These are phyloP conservation scores for Diutina rugosa DNA, from an alignment of 1,139 yeast genomes.

Conservation along the genomic window DNA sequence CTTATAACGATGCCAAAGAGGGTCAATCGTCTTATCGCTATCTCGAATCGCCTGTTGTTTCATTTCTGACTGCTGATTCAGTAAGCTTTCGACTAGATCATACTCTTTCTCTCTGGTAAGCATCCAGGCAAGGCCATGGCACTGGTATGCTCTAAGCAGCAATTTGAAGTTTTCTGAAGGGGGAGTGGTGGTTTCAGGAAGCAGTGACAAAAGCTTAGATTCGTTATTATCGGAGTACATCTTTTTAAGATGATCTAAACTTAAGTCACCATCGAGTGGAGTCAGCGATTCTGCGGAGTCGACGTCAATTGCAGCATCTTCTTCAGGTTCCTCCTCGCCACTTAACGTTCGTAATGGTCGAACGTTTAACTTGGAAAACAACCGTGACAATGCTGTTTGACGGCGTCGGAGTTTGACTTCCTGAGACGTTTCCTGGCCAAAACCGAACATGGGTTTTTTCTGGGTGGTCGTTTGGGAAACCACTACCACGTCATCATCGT, in stretches of 20 bases:
- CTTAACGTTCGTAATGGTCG: constrained; percentile 6
- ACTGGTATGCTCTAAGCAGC: constrained; percentile 58
- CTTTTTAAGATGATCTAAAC: constrained; percentile 62
- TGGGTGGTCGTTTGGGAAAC: neutral
- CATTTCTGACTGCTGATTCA: constrained; percentile 16
- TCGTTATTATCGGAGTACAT: constrained; percentile 60
- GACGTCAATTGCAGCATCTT: constrained; percentile 5
- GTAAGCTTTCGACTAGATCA: constrained; percentile 20
- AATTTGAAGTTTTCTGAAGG: constrained; percentile 40
- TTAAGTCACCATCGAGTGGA: constrained; percentile 13
- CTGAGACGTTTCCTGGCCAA: constrained; percentile 31
- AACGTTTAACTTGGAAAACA: constrained; percentile 36
- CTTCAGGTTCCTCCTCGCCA: constrained; percentile 11
- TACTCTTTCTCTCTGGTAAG: constrained; percentile 48
- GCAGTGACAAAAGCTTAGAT: constrained; percentile 30
- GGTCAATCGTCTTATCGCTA: constrained; percentile 48
- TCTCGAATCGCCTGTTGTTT: constrained; percentile 14
- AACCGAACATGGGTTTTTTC: neutral
- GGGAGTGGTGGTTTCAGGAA: constrained; percentile 55
- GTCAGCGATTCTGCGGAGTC: constrained; percentile 17
- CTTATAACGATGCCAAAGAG: constrained; percentile 68
- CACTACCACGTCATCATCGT: neutral
- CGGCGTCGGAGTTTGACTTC: constrained; percentile 42
- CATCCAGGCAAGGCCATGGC: constrained; percentile 79
- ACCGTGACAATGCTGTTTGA: constrained; percentile 41